Base-by-base conservation (phyloP, 345 rosid species). In the Barbarea vulgaris region DNA sequence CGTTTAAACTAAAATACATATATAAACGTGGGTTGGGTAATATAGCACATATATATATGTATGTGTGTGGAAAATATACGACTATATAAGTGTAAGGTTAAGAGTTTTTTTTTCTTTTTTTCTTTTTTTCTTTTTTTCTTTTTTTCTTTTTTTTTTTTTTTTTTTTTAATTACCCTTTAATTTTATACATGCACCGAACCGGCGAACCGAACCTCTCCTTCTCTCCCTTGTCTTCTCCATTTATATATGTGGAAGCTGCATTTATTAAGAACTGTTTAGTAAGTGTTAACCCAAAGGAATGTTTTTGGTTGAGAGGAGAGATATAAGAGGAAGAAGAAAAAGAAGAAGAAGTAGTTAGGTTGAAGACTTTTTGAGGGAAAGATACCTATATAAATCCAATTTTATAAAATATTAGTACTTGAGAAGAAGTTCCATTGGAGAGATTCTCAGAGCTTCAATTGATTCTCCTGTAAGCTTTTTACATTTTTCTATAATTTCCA, bases 201-300 rank as follows among this genome's bases (percentile, higher is more conserved):
- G n/a, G n/a, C n/a, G n/a, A n/a, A 75, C 62, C 39, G 11, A 75
- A 61, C 63, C 39, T 52, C 34, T 68, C 44, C 57, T 46, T 19
- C 75, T 42, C 37, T 66, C 14, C 6, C 58, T 31, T 27, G 8
- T 36, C 5, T 61, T 70, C 62, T 52, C 58, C 30, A 53, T 22
- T 41, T n/a, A 50, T 59, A 67, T 37, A 69, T 31, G 44, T 25
- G 50, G 56, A 69, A 31, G 51, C 39, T 69, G 24, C 75, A 44
- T 44, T 69, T 42, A 53, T 21, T 53, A 17, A 54, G 51, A 76
- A 54, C 39, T 22, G n/a, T 51, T 25, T 62, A 33, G 14, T 62
- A 65, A 53, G 65, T 69, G 33, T 69, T 15, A 53, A 48, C 37
- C 70, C 37, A 51, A 69, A 69, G 42, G 75, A 76, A 69, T 76